Conservation (phyloP, 768 basidiomycete species). For the Rhizopogon salebrosus region DNA sequence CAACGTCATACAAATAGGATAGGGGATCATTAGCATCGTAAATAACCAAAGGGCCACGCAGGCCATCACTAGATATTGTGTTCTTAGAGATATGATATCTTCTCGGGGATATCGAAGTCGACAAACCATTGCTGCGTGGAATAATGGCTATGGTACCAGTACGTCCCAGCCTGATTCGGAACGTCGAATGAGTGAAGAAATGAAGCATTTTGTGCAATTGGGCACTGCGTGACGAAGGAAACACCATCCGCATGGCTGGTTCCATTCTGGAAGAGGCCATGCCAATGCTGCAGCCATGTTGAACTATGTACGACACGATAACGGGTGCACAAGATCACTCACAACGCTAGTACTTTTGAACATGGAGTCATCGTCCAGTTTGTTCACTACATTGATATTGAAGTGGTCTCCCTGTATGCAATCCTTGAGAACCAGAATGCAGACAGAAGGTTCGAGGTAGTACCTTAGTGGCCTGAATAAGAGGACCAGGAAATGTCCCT, state of each 20-base stretch:
- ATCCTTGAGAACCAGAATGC: background rate
- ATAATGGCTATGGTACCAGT: constrained; percentile 34
- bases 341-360: constrained; percentile 43
- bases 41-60: constrained; percentile 35
- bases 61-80: constrained; percentile 25
- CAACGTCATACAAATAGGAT: constrained; percentile 34
- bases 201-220: constrained; percentile 19
- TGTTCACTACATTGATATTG: constrained; percentile 40
- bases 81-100: no score
- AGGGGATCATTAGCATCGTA: constrained; percentile 39
- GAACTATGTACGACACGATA: background rate
- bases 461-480: constrained; percentile 35
- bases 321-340: background rate
- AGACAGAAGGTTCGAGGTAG: background rate
- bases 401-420: constrained; percentile 32
- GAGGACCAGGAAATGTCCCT: constrained; percentile 42
- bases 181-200: constrained; percentile 18
- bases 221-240: constrained; percentile 32
- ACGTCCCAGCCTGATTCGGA: constrained; percentile 22
- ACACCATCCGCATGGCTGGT: constrained; percentile 43
- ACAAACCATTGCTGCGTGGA: constrained; percentile 30
- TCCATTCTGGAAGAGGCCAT: constrained; percentile 42
- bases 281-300: constrained; percentile 43
- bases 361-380: constrained; percentile 43
- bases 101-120: no score